Percentiles rank a stretch among this genome's conserved stretches.
Conservation (phyloP, 78 protist genomes). For the slime mould (Dictyostelium discoideum) region dicty_2.7 NC_007089.4:4116501-4117000, state of each 20-base stretch:
- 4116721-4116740: not conserved
- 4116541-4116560: not conserved
- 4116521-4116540: not conserved
- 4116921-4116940: not conserved
- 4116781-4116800: not conserved
- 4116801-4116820: not conserved
- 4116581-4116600: not conserved
- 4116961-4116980: not conserved
- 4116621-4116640: not conserved
- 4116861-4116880: not conserved
- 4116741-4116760: not conserved
- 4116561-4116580: not conserved
- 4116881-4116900: not conserved
- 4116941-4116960: not conserved
- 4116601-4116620: not conserved
- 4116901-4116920: not conserved
- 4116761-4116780: not conserved
- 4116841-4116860: not conserved
- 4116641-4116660: not conserved
- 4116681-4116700: not conserved
- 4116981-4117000: not conserved
- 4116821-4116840: not conserved
- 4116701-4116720: not conserved
- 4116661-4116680: not conserved
- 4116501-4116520: not conserved